Percentiles rank a stretch among this genome's conserved stretches.
phyloP scores from a whole-genome alignment of 2,329 filamentous ascomycete species.

The Septoria petroselini region DNA sequence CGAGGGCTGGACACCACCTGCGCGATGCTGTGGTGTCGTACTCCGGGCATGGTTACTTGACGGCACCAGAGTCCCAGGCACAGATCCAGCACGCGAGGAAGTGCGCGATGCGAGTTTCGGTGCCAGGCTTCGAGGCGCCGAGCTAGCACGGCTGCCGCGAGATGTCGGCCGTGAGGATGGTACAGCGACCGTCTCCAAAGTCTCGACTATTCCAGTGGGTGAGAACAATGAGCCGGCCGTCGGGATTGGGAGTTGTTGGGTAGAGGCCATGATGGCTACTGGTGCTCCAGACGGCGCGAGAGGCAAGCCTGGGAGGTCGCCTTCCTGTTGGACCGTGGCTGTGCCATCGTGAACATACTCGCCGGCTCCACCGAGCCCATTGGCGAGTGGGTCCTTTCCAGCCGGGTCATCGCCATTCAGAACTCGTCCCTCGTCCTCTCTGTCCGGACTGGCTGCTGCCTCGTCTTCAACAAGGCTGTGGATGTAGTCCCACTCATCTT shows the following conservation, averaged over 20 bases:
- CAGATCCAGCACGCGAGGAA: constrained; percentile 15
- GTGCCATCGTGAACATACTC: constrained; percentile 14
- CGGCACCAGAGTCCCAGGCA: no score
- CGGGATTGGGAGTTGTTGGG: constrained; percentile 8
- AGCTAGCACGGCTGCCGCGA: constrained; percentile 17
- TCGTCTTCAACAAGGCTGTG: constrained; percentile 34
- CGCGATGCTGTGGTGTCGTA: constrained; percentile 19
- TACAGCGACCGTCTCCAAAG: constrained; percentile 9
- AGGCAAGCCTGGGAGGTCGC: constrained; percentile 23
- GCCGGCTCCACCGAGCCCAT: not conserved
- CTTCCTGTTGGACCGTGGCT: constrained; percentile 37
- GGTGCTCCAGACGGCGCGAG: constrained; percentile 7
- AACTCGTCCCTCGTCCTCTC: constrained; percentile 4
- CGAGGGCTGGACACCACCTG: constrained; percentile 13
- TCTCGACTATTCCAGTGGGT: not conserved
- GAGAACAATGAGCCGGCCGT: constrained; percentile 20
- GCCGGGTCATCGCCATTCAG: not conserved
- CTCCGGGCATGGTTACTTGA: constrained; percentile 14
- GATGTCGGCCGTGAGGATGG: constrained; percentile 20
- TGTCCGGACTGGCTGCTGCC: constrained; percentile 18
- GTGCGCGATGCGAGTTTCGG: constrained; percentile 15
- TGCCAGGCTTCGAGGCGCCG: constrained; percentile 1
- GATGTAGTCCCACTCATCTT: constrained; percentile 64
- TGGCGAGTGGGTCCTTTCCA: constrained; percentile 1
- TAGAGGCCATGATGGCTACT: constrained; percentile 8